These are phyloP conservation scores for Ephemerocybe angulata DNA, from an alignment of 768 basidiomycete species.

Conservation along the genomic window DNA sequence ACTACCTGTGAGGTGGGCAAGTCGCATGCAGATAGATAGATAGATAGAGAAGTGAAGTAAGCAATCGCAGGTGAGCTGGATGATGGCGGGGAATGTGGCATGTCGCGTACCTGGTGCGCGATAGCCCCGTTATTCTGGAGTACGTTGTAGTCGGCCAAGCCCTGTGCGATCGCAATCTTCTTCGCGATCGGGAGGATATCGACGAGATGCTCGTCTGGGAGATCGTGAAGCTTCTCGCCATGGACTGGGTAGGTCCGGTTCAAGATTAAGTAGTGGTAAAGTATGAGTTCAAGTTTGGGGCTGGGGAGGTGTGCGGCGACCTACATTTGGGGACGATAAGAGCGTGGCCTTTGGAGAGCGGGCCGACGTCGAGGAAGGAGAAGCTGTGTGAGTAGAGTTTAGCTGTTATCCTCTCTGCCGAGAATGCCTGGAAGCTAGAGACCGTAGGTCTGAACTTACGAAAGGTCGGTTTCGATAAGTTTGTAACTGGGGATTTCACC, in stretches of 20 bases:
- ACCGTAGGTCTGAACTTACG: slow-evolving; percentile 44
- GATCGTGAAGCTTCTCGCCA: slow-evolving; percentile 77
- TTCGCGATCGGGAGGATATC: slow-evolving; percentile 81
- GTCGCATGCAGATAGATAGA: background rate
- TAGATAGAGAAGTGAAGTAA: background rate
- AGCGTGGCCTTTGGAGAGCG: slow-evolving; percentile 86
- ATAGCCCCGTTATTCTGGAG: slow-evolving; percentile 60
- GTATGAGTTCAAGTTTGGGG: background rate
- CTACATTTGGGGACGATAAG: slow-evolving; percentile 92
- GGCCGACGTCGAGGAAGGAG: slow-evolving; percentile 92
- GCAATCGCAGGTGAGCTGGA: background rate
- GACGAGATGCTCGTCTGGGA: slow-evolving; percentile 79
- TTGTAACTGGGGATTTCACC: slow-evolving; percentile 90
- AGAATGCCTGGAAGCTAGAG: background rate
- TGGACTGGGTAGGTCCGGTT: slow-evolving; percentile 54
- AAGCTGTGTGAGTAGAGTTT: slow-evolving; percentile 39
- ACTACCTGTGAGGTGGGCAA: slow-evolving; percentile 50
- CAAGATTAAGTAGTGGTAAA: background rate
- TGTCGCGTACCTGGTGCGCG: slow-evolving; percentile 50
- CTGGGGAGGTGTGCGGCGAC: slow-evolving; percentile 1
- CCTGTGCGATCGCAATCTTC: slow-evolving; percentile 79
- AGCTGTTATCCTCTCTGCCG: background rate
- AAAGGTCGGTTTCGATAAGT: slow-evolving; percentile 69
- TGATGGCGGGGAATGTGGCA: background rate
- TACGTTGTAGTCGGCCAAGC: slow-evolving; percentile 79